Percentiles rank a stretch among this genome's conserved stretches.
Conservation (phyloP, 208 protist species). For the Sergeia podlipaevii region DNA sequence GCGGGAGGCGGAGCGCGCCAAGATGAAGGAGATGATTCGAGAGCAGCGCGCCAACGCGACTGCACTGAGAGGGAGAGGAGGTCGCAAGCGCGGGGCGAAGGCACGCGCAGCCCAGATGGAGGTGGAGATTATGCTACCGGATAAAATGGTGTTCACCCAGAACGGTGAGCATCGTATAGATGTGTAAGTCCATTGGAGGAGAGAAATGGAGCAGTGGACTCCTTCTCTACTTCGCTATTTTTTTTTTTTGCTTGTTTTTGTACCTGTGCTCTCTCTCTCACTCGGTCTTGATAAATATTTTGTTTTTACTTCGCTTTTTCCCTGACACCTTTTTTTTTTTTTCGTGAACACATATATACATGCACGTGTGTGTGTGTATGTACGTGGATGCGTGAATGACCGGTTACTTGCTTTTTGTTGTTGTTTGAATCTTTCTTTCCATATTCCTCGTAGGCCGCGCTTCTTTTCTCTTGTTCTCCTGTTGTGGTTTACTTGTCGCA, state of each 20-base stretch:
- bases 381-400: background rate
- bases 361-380: background rate
- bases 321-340: no score
- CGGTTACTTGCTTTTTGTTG: background rate
- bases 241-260: no score
- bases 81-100: conserved; percentile 33
- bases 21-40: conserved; percentile 73
- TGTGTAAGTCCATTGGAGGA: background rate
- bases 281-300: no score
- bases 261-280: no score
- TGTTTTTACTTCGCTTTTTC: no score
- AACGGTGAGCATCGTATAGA: conserved; percentile 1
- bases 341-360: no score
- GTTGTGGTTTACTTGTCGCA: no score
- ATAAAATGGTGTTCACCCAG: conserved; percentile 26
- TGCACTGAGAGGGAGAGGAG: no score
- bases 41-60: conserved; percentile 52
- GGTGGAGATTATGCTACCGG: conserved; percentile 63
- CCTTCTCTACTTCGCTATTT: no score
- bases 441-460: no score
- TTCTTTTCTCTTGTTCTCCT: no score
- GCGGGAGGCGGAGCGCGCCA: conserved; percentile 56
- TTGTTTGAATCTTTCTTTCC: background rate
- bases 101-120: conserved; percentile 23
- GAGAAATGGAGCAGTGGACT: no score